These are phyloP conservation scores for Suhomyces bokatorum DNA, from an alignment of 1,139 yeast genomes.

Conservation along the genomic window DNA sequence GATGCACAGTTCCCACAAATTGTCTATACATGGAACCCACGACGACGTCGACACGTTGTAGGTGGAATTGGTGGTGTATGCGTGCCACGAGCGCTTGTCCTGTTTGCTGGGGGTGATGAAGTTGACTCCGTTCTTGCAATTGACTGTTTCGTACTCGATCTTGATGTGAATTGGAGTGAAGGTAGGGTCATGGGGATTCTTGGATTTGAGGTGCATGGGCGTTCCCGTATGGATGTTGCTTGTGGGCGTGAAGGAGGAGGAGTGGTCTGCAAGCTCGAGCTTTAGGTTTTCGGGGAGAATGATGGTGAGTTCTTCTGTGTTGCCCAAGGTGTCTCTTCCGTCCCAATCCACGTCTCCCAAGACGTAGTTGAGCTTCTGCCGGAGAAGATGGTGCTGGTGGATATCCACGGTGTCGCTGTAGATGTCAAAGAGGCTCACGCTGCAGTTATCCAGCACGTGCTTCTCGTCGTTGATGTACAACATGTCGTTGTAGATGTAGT, in stretches of 20 bases:
- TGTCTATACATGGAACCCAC: constrained; percentile 97
- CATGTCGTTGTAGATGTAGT: constrained; percentile 41
- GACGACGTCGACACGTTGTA: constrained; percentile 81
- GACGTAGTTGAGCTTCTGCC: constrained; percentile 62
- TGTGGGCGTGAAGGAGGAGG: constrained; percentile 42
- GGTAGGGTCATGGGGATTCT: constrained; percentile 37
- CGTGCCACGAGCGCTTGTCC: constrained; percentile 65
- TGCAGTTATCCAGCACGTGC: constrained; percentile 20
- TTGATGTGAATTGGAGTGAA: constrained; percentile 74
- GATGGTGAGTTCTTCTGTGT: constrained; percentile 72
- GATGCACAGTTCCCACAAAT: constrained; percentile 82
- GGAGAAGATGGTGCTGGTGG: constrained; percentile 63
- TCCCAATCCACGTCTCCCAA: constrained; percentile 53
- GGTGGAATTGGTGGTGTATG: constrained; percentile 79
- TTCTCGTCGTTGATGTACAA: constrained; percentile 40
- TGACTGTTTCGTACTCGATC: constrained; percentile 64
- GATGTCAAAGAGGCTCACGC: constrained; percentile 41
- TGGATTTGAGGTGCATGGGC: constrained; percentile 41
- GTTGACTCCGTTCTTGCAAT: constrained; percentile 73
- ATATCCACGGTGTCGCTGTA: constrained; percentile 47
- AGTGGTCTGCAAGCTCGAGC: constrained; percentile 58
- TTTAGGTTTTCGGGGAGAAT: constrained; percentile 71
- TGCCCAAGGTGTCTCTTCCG: constrained; percentile 34
- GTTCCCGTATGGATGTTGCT: constrained; percentile 43
- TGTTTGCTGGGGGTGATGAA: constrained; percentile 57